Evolutionary conservation across 768 basidiomycete genomes (phyloP), one percentile per base, ranked within the genome.

Genomic region (Plicaturopsis crispa): DNA sequence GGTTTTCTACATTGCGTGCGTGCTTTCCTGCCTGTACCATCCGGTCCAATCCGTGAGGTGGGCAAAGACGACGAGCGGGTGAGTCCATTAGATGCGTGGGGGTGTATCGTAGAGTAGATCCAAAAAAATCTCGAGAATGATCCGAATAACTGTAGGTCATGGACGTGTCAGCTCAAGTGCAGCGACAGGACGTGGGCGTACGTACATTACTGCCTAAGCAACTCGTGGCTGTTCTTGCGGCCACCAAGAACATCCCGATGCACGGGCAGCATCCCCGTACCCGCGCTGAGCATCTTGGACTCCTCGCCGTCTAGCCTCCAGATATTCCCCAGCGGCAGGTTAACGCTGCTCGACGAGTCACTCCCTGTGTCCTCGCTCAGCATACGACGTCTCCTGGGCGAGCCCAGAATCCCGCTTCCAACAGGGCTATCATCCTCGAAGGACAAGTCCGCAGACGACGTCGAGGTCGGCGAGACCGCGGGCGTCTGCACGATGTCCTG

Each of bases 251-350:
- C 50, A 22, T 63, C 61, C 41, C 59, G 60, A n/a, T 52, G 60
- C 32, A 63, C 62, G 3, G 72, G 66, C 26, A 77, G 50, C n/a
- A n/a, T n/a, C n/a, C n/a, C n/a, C 1, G 72, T 63, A 41, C 76
- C 70, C 2, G 67, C 67, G 31, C 69, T 65, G 4, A 79, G 56
- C 21, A 65, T 68, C 46, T 71, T 72, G 50, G 66, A 75, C 57
- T 87, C 84, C 48, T 84, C 80, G 14, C 79, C 78, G 42, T 83
- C 83, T 28, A 87, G 50, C 36, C 67, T 69, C 84, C 84, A 87
- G 39, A 87, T 87, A 43, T 75, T 84, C 6, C 59, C 60, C 18
- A 70, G 50, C 32, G 65, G 53, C 14, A 62, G 41, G 28, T 36
- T 38, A 36, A n/a, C n/a, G n/a, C n/a, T n/a, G n/a, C n/a, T n/a